Conservation (phyloP, 257 asterid genomes). For the Nyctanthes arbortristis region DNA sequence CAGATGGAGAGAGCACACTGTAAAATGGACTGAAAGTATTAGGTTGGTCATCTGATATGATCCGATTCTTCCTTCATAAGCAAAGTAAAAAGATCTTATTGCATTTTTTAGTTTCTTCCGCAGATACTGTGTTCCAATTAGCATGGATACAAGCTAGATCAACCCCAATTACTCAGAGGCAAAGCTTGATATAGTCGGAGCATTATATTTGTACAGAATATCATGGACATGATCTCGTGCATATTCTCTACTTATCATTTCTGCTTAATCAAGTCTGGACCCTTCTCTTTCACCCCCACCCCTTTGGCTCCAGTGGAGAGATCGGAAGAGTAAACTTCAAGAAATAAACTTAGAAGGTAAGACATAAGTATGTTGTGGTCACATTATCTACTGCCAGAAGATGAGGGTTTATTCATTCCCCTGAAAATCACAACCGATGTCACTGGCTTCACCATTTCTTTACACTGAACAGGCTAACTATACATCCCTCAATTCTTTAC, state of each 20-base stretch:
- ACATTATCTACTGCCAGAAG: background rate
- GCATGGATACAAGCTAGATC: background rate
- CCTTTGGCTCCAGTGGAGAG: background rate
- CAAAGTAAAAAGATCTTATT: background rate
- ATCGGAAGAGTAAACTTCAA: background rate
- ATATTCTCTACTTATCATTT: background rate
- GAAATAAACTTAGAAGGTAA: background rate
- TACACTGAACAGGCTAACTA: background rate
- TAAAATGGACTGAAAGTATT: background rate
- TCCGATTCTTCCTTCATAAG: background rate
- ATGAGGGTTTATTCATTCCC: background rate
- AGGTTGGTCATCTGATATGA: constrained; percentile 1
- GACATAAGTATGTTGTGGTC: background rate
- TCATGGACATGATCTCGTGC: background rate
- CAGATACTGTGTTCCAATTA: background rate
- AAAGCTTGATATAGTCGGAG: background rate
- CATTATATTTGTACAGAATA: background rate
- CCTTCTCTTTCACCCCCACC: background rate
- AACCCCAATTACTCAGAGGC: background rate
- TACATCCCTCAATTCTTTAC: background rate
- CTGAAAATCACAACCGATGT: background rate
- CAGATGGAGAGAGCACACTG: background rate
- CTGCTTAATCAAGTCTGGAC: background rate
- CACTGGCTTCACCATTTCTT: background rate
- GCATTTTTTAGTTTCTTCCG: constrained; percentile 1